Evolutionary conservation across 768 basidiomycete species (phyloP), one percentile per base, ranked within the genome.

Genomic region (Cyathus striatus): DNA sequence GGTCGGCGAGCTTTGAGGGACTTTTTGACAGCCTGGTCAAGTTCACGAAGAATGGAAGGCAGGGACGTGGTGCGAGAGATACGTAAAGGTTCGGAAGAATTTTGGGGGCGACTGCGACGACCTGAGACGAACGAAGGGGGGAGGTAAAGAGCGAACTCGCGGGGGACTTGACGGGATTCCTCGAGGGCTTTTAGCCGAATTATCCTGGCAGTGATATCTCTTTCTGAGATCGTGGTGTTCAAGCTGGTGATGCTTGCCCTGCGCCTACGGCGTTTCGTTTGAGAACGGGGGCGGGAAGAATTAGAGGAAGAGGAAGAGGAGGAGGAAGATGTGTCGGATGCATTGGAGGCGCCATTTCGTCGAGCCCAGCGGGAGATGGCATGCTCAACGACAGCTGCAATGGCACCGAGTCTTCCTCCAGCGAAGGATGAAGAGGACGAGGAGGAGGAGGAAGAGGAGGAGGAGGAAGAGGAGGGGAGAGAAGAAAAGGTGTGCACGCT

Each of bases 291-390:
- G 42, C 64, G 58, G 21, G 74, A 72, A n/a, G 69, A 65, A 21
- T 58, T 61, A 22, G 68, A 71, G 26, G 59, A 48, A 2, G 75
- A 73, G 0, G 76, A 57, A 2, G 72, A 70, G 7, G 69, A 67
- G 26, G 64, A 65, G 7, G 58, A 58, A 23, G 43, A 47, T 9
- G 69, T 66, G 26, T 62, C 63, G 7, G 58, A 58, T 18, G 45
- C 46, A 3, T 63, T 62, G 2, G 65, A 63, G 6, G 24, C 33
- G 6, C 14, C 27, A 53, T 69, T 71, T 32, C 71, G 69, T 47
- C 48, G 68, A 17, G 84, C 83, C 86, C 86, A 89, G 46, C 79
- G 75, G 26, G 80, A 64, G 45, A 87, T 85, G 5, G 85, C 85
- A 38, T 74, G 69, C 49, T 89, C 86, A 7, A 87, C 72, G 26